phyloP scores from a whole-genome alignment of 2,329 filamentous ascomycete genomes.

The Fusarium brachygibbosum region DNA sequence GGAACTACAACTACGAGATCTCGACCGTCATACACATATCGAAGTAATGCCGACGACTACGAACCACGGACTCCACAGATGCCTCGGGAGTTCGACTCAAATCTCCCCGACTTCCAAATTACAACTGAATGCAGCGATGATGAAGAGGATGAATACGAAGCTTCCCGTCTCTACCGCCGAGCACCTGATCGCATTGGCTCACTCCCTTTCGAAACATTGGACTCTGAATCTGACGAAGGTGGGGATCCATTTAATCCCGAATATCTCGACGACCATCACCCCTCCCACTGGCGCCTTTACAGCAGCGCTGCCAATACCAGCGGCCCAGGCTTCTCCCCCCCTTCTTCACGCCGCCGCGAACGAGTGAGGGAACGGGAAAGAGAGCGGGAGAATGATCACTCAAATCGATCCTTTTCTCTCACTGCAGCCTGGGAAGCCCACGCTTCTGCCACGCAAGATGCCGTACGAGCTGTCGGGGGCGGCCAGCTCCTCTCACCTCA shows the following conservation, averaged over 20 bases:
- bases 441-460: conserved; percentile 68
- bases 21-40: conserved; percentile 60
- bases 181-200: conserved; percentile 67
- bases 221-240: conserved; percentile 54
- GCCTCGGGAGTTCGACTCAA: conserved; percentile 66
- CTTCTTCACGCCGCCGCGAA: conserved; percentile 33
- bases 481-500: conserved; percentile 77
- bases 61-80: conserved; percentile 67
- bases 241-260: conserved; percentile 48
- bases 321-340: conserved; percentile 32
- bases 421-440: conserved; percentile 61
- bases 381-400: conserved; percentile 36
- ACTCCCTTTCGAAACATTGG: conserved; percentile 67
- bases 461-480: conserved; percentile 68
- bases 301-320: conserved; percentile 31
- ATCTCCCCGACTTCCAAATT: conserved; percentile 65
- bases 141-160: conserved; percentile 60
- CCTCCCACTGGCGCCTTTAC: conserved; percentile 46
- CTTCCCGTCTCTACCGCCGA: conserved; percentile 53
- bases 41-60: conserved; percentile 57
- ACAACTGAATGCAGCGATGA: conserved; percentile 73
- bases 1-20: conserved; percentile 63
- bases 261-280: conserved; percentile 47
- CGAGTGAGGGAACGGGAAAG: conserved; percentile 38
- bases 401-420: conserved; percentile 45